Evolutionary conservation across 441 rosid genomes (phyloP), one percentile per base, ranked within the genome.

Genomic region (Populus hybrid): DNA sequence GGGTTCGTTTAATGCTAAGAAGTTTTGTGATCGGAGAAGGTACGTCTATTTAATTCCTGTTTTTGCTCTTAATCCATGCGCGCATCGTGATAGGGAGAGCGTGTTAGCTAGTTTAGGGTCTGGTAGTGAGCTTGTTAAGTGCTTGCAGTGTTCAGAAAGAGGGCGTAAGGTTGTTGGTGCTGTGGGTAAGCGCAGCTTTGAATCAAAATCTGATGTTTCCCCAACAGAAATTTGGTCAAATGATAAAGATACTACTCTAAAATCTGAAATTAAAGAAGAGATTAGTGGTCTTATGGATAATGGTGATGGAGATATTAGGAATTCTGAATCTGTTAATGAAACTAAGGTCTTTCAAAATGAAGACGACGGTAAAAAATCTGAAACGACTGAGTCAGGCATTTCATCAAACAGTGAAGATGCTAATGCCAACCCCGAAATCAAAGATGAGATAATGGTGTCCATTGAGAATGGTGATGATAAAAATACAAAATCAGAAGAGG

Each of bases 11-110:
- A 95, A 75, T 80, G 87, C 97, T 11, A 94, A 93, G 89, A 94
- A 94, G 78, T 94, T 90, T 21, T 94, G 97, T 32, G 99, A 95
- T 80, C 89, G 92, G 67, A 87, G 97, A 85, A 90, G 98, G 97
- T 95, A 95, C 77, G 96, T 93, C 59, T 95, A 95, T 87, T 79
- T 95, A 42, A 80, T 95, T 69, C 99, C 99, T 18, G 94, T 93
- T 36, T 93, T 95, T 72, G 95, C 98, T 71, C 91, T 95, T 68
- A 94, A 95, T 82, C 88, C 90, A 0, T 81, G 82, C 64, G 82
- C 89, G 50, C 99, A 95, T 87, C 84, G 87, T 63, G 97, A 89
- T 85, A 86, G 93, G 66, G 96, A 93, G 85, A 94, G 93, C 76
- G 99, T 92, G 59, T 30, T 89, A 75, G 95, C 88, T 82, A 93